Evolutionary conservation across 768 basidiomycete species (phyloP).

Genomic region (Rossbeevera mucosa): DNA sequence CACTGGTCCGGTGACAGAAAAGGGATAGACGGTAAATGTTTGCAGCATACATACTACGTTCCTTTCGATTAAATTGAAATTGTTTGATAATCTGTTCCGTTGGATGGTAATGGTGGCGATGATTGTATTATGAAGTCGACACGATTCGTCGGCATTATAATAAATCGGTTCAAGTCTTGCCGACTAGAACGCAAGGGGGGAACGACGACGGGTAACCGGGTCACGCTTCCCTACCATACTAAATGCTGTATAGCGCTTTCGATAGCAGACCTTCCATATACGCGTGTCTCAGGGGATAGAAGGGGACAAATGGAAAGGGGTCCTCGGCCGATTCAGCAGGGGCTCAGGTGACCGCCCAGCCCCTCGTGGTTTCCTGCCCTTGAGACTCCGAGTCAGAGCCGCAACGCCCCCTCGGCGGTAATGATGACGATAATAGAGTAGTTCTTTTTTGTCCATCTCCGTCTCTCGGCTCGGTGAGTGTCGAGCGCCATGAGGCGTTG

Average conservation of each 20-base stretch:
- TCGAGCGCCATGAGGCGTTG: conserved; percentile 1
- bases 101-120: not conserved
- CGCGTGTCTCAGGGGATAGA: conserved; percentile 7
- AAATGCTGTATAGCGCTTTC: conserved; percentile 14
- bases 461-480: conserved; percentile 3
- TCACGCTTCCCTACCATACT: not conserved
- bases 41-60: not conserved
- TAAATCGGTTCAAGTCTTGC: not conserved
- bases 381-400: not conserved
- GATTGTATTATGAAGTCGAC: not conserved
- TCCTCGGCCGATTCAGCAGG: not conserved
- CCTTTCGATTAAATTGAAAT: conserved; percentile 4
- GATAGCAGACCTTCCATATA: conserved; percentile 28
- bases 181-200: not conserved
- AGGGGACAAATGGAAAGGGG: not conserved
- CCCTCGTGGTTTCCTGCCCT: conserved; percentile 27
- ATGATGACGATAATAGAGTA: conserved; percentile 1
- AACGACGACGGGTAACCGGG: conserved; percentile 9
- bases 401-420: conserved; percentile 4
- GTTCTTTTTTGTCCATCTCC: conserved; percentile 8
- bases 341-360: not conserved
- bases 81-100: conserved; percentile 1
- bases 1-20: conserved; percentile 2
- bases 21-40: conserved; percentile 3
- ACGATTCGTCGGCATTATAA: not conserved